A percentile compares a stretch with the other conserved stretches of the same genome.
Evolutionary conservation across 1,284 basidiomycete genomes (phyloP).

Genomic region (Ganoderma resinaceum): DNA sequence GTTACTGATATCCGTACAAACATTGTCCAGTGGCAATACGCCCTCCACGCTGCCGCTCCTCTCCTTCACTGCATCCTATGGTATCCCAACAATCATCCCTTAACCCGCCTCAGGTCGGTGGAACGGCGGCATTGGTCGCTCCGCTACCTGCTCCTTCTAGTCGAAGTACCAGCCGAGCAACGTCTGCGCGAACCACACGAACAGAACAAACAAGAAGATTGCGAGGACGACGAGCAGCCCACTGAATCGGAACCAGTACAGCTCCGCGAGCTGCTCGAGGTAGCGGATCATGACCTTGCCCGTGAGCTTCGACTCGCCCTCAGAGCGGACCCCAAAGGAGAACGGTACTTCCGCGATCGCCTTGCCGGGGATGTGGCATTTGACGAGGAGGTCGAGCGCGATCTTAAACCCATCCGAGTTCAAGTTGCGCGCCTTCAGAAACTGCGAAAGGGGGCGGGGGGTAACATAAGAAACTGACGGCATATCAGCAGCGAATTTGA

Average conservation of each 20-base stretch:
- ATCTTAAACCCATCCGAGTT: conserved; percentile 44
- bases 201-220: conserved; percentile 21
- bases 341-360: conserved; percentile 44
- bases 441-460: conserved; percentile 26
- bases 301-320: conserved; percentile 43
- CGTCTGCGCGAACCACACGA: conserved; percentile 25
- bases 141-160: conserved; percentile 22
- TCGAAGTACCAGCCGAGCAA: conserved; percentile 22
- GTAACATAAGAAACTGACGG: not conserved
- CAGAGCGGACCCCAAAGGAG: conserved; percentile 42
- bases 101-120: not conserved
- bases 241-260: conserved; percentile 43
- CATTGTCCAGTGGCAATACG: conserved; percentile 8
- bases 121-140: not conserved
- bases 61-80: not conserved
- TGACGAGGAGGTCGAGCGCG: conserved; percentile 44
- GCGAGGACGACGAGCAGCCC: conserved; percentile 34
- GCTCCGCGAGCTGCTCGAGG: conserved; percentile 42
- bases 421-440: conserved; percentile 41
- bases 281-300: conserved; percentile 44
- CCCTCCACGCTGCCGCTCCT: not conserved
- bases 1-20: conserved; percentile 29
- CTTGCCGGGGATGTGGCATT: conserved; percentile 37
- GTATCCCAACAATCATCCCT: not conserved
- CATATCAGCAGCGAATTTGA: not conserved